Conservation (phyloP, 495 filamentous ascomycete genomes). For the Lasiosphaeria miniovina region DNA sequence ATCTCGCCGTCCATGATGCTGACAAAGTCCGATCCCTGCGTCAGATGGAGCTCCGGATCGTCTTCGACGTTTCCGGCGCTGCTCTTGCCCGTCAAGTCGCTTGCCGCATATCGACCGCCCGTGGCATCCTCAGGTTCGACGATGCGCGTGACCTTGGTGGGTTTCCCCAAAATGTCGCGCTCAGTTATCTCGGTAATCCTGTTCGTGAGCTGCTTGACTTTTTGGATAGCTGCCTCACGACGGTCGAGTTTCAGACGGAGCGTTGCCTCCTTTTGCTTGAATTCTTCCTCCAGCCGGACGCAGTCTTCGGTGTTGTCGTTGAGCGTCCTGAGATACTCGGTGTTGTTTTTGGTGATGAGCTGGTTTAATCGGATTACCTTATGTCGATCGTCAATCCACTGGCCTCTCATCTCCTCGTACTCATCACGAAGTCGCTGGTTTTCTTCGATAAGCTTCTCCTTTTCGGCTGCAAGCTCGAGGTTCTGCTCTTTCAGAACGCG, state of each 20-base stretch:
- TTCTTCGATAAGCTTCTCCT: conserved; percentile 31
- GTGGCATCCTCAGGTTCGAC: conserved; percentile 33
- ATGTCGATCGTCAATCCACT: conserved; percentile 29
- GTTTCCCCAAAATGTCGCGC: conserved; percentile 31
- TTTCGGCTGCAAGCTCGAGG: conserved; percentile 31
- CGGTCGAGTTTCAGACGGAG: conserved; percentile 34
- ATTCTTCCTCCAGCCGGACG: conserved; percentile 30
- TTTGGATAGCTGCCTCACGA: conserved; percentile 33
- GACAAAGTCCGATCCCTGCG: conserved; percentile 40
- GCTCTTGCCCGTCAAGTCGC: conserved; percentile 32
- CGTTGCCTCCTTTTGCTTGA: conserved; percentile 33
- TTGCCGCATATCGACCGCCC: conserved; percentile 4
- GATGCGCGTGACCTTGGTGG: conserved; percentile 35
- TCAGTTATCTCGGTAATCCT: conserved; percentile 35
- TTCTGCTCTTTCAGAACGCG: conserved; percentile 36
- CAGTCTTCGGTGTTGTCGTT: conserved; percentile 30
- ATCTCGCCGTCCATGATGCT: conserved; percentile 42
- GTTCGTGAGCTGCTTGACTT: conserved; percentile 31
- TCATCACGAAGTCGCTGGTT: conserved; percentile 30
- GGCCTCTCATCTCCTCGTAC: conserved; percentile 24
- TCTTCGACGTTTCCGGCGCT: conserved; percentile 32
- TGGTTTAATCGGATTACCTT: conserved; percentile 32
- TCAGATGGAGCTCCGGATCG: conserved; percentile 43
- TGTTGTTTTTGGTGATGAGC: conserved; percentile 26
- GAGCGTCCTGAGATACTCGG: conserved; percentile 24